Conservation (phyloP, 148 eudicot species). For the Arctostaphylos glauca region DNA sequence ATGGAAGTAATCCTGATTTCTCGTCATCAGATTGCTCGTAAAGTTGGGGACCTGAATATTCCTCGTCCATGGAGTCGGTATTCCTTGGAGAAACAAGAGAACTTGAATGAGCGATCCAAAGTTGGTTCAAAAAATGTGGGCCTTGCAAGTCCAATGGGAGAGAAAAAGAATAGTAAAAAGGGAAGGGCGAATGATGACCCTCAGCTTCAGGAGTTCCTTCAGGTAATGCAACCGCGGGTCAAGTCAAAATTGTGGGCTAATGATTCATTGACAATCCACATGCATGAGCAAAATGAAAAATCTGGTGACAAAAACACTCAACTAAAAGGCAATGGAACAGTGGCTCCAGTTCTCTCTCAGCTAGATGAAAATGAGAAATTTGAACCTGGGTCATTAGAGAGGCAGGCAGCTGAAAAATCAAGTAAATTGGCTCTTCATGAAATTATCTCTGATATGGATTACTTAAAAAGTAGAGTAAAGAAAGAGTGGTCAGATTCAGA, state of each 20-base stretch:
- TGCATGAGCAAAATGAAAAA: slow-evolving; percentile 30
- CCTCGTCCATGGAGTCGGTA: slow-evolving; percentile 93
- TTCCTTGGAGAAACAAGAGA: slow-evolving; percentile 57
- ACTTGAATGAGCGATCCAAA: slow-evolving; percentile 34
- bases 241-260: slow-evolving; percentile 87
- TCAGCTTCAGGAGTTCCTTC: slow-evolving; percentile 64
- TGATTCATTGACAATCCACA: slow-evolving; percentile 49
- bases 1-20: neutral
- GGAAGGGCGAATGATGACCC: slow-evolving; percentile 45
- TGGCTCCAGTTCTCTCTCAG: slow-evolving; percentile 13
- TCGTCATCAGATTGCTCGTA: slow-evolving; percentile 61
- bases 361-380: slow-evolving; percentile 28
- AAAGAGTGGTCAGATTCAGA: slow-evolving; percentile 88
- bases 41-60: slow-evolving; percentile 73
- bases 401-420: slow-evolving; percentile 27
- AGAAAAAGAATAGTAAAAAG: slow-evolving; percentile 22
- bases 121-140: slow-evolving; percentile 18
- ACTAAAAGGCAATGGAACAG: slow-evolving; percentile 25
- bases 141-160: slow-evolving; percentile 16
- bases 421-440: slow-evolving; percentile 32
- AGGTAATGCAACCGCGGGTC: slow-evolving; percentile 74
- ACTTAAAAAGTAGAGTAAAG: slow-evolving; percentile 79
- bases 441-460: slow-evolving; percentile 67
- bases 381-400: slow-evolving; percentile 21
- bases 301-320: slow-evolving; percentile 16